These are phyloP conservation scores for Solanum paucissectum DNA, from an alignment of 257 asterid species.

Conservation along the genomic window DNA sequence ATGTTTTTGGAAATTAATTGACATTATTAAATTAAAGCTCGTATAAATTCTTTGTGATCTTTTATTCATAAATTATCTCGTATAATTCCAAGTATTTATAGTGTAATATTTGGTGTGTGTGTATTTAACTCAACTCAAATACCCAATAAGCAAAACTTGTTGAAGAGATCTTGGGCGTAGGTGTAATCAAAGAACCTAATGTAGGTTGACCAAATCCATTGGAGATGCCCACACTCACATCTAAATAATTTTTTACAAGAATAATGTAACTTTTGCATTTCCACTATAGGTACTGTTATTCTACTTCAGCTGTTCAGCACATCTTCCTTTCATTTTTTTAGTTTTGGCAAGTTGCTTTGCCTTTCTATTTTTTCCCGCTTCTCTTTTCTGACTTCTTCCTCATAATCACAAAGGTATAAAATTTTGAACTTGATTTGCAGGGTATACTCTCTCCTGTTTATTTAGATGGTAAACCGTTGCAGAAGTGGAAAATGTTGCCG, in stretches of 20 bases:
- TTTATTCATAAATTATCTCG: not conserved
- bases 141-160: not conserved
- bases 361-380: not conserved
- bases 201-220: not conserved
- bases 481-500: constrained; percentile 69
- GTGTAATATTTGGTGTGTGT: not conserved
- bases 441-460: constrained; percentile 80
- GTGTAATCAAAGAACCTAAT: not conserved
- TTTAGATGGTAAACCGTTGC: constrained; percentile 45
- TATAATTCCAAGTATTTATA: not conserved
- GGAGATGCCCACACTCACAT: not conserved
- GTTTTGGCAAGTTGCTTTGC: not conserved
- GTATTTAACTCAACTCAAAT: not conserved
- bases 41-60: not conserved
- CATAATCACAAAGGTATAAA: not conserved
- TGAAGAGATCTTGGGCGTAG: not conserved
- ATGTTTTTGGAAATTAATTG: not conserved
- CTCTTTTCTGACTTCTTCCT: not conserved
- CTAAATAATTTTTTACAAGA: not conserved
- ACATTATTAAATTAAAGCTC: not conserved
- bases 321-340: not conserved
- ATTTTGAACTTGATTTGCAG: constrained; percentile 31
- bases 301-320: not conserved
- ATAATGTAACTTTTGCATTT: not conserved
- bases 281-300: not conserved